Base-by-base conservation (phyloP, 257 asterid species). In the Scutellaria minor region DNA sequence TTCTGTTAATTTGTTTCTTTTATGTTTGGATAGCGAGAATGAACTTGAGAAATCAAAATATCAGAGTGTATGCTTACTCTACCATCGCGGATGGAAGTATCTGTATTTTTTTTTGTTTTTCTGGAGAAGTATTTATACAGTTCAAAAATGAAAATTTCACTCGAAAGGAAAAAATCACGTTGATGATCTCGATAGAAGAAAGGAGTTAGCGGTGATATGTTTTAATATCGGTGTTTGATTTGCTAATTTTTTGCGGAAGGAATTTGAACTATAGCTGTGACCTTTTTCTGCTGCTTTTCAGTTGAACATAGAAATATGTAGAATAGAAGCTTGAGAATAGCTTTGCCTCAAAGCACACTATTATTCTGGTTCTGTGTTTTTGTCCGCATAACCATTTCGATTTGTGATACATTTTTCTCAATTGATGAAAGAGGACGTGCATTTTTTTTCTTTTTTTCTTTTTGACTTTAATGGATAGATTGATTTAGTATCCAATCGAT, bases 1-100 rank as follows among this genome's bases (percentile, higher is more conserved):
- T 75, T 62, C 37, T 15, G 61, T 57, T 57, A 45, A n/a, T 58
- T 70, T 60, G 35, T 50, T 50, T 73, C 56, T 22, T 47, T 74
- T 61, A 59, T 18, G 18, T 18, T 18, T 18, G 18, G 18, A 18
- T 18, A 18, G 18, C 18, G 18, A 18, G 18, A 18, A 18, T 18
- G 18, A 18, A 18, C 18, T 18, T 18, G 0, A 18, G 18, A 18
- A 18, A 18, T 18, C 18, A 18, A 18, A 18, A 18, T 18, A 18
- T 18, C 18, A 18, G 18, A 18, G 18, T 35, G 51, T 55, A 59
- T 55, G 39, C 37, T 31, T 3, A 31, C 37, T 31, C 5, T 2
- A 31, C 3, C 37, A 31, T 3, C 37, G 37, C 9, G 5, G 18
- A 5, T n/a, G 66, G 50, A 61, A 60, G 48, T 60, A 60, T 40